Conservation (phyloP, 129 eudicot species). For the Apium graveolens region DNA sequence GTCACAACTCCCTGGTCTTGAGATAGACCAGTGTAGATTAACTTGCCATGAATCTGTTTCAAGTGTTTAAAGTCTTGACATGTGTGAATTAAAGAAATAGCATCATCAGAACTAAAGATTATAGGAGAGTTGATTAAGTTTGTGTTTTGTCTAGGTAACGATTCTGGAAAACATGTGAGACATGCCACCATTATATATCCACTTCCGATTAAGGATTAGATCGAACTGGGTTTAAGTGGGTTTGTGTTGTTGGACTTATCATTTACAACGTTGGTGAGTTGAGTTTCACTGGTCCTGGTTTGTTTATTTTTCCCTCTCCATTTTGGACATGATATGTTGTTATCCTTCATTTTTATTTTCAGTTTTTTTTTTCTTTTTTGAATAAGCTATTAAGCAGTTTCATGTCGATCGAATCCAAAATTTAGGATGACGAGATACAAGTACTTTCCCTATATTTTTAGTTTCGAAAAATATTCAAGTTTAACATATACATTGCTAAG, state of each 20-base stretch:
- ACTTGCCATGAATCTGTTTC: slow-evolving; percentile 27
- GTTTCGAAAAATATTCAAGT: too few relatives aligned
- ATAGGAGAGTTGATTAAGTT: neutral
- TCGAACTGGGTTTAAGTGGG: neutral
- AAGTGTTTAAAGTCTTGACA: slow-evolving; percentile 18
- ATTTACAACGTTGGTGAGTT: neutral
- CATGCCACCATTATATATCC: slow-evolving; percentile 6
- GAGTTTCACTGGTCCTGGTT: neutral
- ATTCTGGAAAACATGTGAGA: slow-evolving; percentile 9
- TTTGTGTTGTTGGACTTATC: neutral
- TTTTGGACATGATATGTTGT: neutral
- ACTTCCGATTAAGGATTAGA: neutral
- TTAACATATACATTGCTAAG: too few relatives aligned
- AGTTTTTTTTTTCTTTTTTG: too few relatives aligned
- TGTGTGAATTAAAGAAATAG: slow-evolving; percentile 9
- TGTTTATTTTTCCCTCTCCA: neutral
- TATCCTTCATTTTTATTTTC: too few relatives aligned
- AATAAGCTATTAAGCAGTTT: too few relatives aligned
- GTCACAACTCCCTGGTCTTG: slow-evolving; percentile 10
- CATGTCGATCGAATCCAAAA: too few relatives aligned
- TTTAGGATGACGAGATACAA: too few relatives aligned
- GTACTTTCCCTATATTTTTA: too few relatives aligned
- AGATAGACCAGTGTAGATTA: slow-evolving; percentile 16
- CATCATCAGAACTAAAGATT: neutral
- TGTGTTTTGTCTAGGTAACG: neutral